Conservation (phyloP, 108 stramenopile genomes). For the Cylindrotheca fusiformis region DNA sequence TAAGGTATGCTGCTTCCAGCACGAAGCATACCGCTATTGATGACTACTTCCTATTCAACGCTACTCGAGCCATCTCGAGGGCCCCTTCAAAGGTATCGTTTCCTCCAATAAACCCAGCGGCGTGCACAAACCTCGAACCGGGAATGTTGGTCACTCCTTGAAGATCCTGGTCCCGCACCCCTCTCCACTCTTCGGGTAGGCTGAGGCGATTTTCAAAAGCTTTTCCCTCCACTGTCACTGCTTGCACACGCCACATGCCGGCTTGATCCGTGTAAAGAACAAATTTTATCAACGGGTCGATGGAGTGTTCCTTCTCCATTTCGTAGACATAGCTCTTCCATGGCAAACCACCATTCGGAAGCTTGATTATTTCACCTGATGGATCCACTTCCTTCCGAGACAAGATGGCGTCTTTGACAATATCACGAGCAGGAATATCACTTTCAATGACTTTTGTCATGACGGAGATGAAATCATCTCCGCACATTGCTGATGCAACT, state of each 20-base stretch:
- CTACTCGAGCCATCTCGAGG: constrained; percentile 85
- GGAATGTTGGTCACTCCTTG: constrained; percentile 68
- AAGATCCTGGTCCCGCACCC: constrained; percentile 91
- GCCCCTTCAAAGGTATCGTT: constrained; percentile 93
- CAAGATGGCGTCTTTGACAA: constrained; percentile 80
- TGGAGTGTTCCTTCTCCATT: constrained; percentile 67
- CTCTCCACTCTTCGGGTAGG: constrained; percentile 93
- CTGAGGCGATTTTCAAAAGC: constrained; percentile 88
- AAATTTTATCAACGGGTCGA: constrained; percentile 82
- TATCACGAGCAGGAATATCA: constrained; percentile 89
- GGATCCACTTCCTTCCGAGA: constrained; percentile 62
- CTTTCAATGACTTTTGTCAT: constrained; percentile 78
- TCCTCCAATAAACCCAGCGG: constrained; percentile 98
- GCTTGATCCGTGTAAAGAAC: constrained; percentile 91
- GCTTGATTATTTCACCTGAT: constrained; percentile 77
- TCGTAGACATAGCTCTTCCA: constrained; percentile 95
- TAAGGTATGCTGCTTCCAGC: too few species aligned
- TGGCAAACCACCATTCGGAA: constrained; percentile 84
- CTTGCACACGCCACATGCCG: constrained; percentile 97
- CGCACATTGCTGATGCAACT: constrained; percentile 80
- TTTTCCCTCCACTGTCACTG: constrained; percentile 92
- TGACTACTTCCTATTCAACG: constrained; percentile 40
- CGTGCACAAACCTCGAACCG: constrained; percentile 93
- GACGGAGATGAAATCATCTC: constrained; percentile 80
- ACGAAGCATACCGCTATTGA: too few species aligned